These are phyloP conservation scores for Zizania palustris DNA, from an alignment of 202 grass and related monocot genomes.

Conservation along the genomic window DNA sequence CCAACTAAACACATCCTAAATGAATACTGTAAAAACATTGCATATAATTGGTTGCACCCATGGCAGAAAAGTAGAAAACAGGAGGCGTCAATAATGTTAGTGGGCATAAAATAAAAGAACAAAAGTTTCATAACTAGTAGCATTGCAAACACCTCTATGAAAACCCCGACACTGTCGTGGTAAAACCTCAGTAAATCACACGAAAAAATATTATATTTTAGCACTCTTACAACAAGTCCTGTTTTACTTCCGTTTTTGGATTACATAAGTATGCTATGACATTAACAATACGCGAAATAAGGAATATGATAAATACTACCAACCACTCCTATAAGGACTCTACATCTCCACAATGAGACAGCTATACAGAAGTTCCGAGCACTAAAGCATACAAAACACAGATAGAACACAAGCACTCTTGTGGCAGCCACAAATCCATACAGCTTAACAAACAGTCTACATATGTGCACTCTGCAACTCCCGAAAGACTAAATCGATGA, in stretches of 20 bases:
- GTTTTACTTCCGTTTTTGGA: constrained; percentile 11
- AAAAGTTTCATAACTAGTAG: neutral
- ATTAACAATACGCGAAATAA: constrained; percentile 26
- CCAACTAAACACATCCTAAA: too few relatives aligned
- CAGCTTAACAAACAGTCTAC: constrained; percentile 32
- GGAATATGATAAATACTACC: constrained; percentile 34
- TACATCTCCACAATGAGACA: constrained; percentile 40
- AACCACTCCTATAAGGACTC: constrained; percentile 38
- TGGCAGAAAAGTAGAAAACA: neutral
- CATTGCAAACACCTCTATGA: neutral
- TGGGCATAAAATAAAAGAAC: neutral
- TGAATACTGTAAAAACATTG: neutral
- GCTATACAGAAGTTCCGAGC: constrained; percentile 46
- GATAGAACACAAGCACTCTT: constrained; percentile 18
- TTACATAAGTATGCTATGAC: constrained; percentile 36
- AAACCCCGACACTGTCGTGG: neutral
- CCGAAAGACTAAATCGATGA: constrained; percentile 76
- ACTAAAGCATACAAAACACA: constrained; percentile 40
- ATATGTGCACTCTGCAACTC: constrained; percentile 70
- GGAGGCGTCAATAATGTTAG: neutral
- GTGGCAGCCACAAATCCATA: constrained; percentile 14
- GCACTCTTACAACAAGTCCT: constrained; percentile 6
- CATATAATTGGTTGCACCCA: neutral
- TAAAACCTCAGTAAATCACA: neutral
- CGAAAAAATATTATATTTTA: constrained; percentile 24